A percentile compares a stretch with the other conserved stretches of the same genome.
Conservation (phyloP, 352 stramenopile species). For the Phytophthora hibernalis region DNA sequence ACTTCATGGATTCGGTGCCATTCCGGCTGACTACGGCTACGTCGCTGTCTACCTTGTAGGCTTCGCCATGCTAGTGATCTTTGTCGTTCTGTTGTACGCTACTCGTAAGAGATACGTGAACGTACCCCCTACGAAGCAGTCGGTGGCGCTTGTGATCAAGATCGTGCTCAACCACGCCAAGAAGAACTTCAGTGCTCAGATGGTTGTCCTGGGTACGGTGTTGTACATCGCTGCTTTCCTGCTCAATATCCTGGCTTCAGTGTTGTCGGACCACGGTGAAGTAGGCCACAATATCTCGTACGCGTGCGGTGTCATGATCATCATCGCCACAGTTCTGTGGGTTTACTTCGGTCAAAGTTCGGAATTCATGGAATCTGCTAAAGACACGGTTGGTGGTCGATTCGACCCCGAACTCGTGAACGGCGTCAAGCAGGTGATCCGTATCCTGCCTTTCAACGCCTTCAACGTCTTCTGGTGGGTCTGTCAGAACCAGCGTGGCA, state of each 20-base stretch:
- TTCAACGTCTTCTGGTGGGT: conserved; percentile 71
- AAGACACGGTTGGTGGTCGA: conserved; percentile 42
- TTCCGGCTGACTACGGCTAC: conserved; percentile 42
- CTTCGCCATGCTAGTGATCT: conserved; percentile 47
- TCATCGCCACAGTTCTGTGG: conserved; percentile 50
- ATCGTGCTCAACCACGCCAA: conserved; percentile 41
- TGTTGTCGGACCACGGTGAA: conserved; percentile 45
- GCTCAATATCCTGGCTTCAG: conserved; percentile 59
- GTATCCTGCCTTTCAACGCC: conserved; percentile 35
- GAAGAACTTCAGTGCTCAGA: conserved; percentile 34
- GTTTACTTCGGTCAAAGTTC: conserved; percentile 52
- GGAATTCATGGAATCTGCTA: conserved; percentile 52
- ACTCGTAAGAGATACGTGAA: conserved; percentile 59
- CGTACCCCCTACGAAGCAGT: conserved; percentile 38
- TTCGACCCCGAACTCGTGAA: conserved; percentile 54
- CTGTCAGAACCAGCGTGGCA: conserved; percentile 66
- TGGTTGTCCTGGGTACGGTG: conserved; percentile 44
- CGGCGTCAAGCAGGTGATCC: conserved; percentile 61
- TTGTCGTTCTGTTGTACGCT: conserved; percentile 44
- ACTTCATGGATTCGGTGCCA: conserved; percentile 68
- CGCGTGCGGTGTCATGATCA: conserved; percentile 35
- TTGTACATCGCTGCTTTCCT: conserved; percentile 50
- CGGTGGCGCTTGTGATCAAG: conserved; percentile 51
- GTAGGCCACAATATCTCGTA: conserved; percentile 58
- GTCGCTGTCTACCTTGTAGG: conserved; percentile 69